Evolutionary conservation across 345 rosid genomes (phyloP), one percentile per base, ranked within the genome.

Genomic region (Mercurialis annua): DNA sequence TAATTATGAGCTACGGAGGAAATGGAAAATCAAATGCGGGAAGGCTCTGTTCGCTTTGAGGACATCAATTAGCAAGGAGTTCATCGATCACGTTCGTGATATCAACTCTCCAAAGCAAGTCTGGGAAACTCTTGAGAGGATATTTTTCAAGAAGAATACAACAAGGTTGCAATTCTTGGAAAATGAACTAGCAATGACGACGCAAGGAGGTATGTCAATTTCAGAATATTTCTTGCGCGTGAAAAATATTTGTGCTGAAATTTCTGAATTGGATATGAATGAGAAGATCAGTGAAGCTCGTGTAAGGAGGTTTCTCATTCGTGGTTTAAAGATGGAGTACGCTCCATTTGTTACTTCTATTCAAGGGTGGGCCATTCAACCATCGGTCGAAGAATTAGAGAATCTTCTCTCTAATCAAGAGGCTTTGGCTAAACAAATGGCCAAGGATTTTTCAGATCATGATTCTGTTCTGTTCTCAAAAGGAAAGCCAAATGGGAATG

Each of bases 61-160:
- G 18, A 56, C 36, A 0, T 56, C 70, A 1, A 56, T 64, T 27
- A 47, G 47, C 15, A 71, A 64, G 33, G 69, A 71, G 21, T 18
- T n/a, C 49, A 65, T 71, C 11, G 64, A 71, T 11, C 75, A 71
- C 43, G 69, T 71, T 71, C 49, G 46, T 44, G 57, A 47, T 51
- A 14, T 29, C 7, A 53, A 10, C 3, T 72, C 65, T 0, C 70
- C 52, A 24, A 54, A 46, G 38, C 18, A 64, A 56, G 50, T 64
- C 11, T 63, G 68, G 63, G 34, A 71, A 24, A 71, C 56, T 11
- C 54, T 55, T 48, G 59, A 47, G 24, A 71, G 47, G 15, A n/a
- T 64, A 23, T 46, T 30, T 6, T 30, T 36, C 12, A 17, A 71
- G 30, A 56, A 48, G 66, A 53, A 44, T 17, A 55, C 16, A 8